Evolutionary conservation across 164 flowering plant species (phyloP).

Genomic region (Dillenia turbinata): DNA sequence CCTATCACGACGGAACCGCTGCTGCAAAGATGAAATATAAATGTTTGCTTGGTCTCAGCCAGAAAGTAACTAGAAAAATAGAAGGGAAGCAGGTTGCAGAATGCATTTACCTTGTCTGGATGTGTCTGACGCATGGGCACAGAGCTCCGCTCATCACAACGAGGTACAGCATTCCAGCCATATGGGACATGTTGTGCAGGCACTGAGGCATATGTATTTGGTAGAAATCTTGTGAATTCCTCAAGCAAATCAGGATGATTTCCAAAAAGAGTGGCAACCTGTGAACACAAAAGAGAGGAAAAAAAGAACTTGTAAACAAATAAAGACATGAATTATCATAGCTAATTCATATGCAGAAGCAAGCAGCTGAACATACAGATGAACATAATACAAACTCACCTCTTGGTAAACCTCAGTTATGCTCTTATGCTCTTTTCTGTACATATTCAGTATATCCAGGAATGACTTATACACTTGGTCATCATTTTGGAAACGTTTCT

Average conservation of each 20-base stretch:
- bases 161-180: slow-evolving; percentile 28
- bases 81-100: neutral
- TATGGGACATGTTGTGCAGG: slow-evolving; percentile 31
- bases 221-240: slow-evolving; percentile 67
- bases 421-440: slow-evolving; percentile 65
- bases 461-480: slow-evolving; percentile 66
- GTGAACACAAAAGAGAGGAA: slow-evolving; percentile 3
- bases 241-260: slow-evolving; percentile 60
- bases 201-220: slow-evolving; percentile 43
- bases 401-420: slow-evolving; percentile 65
- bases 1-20: slow-evolving; percentile 55
- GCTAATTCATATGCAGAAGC: too few species aligned
- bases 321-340: too few species aligned
- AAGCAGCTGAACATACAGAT: neutral
- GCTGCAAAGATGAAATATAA: slow-evolving; percentile 8
- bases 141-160: slow-evolving; percentile 27
- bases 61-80: neutral
- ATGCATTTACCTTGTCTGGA: slow-evolving; percentile 40
- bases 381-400: slow-evolving; percentile 24
- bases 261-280: slow-evolving; percentile 59
- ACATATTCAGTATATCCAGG: slow-evolving; percentile 72
- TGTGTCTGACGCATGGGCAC: slow-evolving; percentile 46
- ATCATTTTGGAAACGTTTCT: slow-evolving; percentile 68
- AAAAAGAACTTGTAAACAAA: too few species aligned
- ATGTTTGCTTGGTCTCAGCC: neutral